Evolutionary conservation across 495 filamentous ascomycete genomes (phyloP).

Genomic region (Hyaloscypha variabilis): DNA sequence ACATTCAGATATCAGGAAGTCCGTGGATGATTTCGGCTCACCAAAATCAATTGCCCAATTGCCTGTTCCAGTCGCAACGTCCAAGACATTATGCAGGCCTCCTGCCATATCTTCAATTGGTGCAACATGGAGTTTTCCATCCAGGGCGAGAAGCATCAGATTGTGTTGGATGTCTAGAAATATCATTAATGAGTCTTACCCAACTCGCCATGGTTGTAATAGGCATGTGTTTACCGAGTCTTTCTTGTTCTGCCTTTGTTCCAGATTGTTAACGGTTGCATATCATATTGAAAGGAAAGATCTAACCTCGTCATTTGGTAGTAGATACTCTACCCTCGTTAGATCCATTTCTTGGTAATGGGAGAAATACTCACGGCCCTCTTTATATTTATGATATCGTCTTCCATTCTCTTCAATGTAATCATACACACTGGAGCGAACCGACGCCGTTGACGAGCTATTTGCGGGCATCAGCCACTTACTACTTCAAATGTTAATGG

Average conservation of each 20-base stretch:
- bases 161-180: slow-evolving; percentile 51
- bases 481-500: not conserved
- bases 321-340: slow-evolving; percentile 30
- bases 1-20: slow-evolving; percentile 28
- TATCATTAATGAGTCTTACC: slow-evolving; percentile 1
- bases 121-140: slow-evolving; percentile 40
- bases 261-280: not conserved
- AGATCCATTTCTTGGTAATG: not conserved
- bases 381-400: slow-evolving; percentile 40
- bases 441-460: not conserved
- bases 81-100: slow-evolving; percentile 12
- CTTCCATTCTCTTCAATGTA: slow-evolving; percentile 35
- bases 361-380: slow-evolving; percentile 29
- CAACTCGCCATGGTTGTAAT: not conserved
- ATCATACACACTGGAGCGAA: slow-evolving; percentile 3
- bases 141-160: slow-evolving; percentile 42
- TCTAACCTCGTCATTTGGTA: slow-evolving; percentile 38
- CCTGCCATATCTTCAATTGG: slow-evolving; percentile 18
- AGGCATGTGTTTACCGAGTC: slow-evolving; percentile 40
- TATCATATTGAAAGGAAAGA: not conserved
- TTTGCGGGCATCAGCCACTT: not conserved
- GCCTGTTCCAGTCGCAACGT: slow-evolving; percentile 19
- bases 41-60: slow-evolving; percentile 26
- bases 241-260: slow-evolving; percentile 39
- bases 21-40: slow-evolving; percentile 28